These are phyloP conservation scores for Musa schizocarpa DNA, from an alignment of 176 grass and related monocot species.

Conservation along the genomic window DNA sequence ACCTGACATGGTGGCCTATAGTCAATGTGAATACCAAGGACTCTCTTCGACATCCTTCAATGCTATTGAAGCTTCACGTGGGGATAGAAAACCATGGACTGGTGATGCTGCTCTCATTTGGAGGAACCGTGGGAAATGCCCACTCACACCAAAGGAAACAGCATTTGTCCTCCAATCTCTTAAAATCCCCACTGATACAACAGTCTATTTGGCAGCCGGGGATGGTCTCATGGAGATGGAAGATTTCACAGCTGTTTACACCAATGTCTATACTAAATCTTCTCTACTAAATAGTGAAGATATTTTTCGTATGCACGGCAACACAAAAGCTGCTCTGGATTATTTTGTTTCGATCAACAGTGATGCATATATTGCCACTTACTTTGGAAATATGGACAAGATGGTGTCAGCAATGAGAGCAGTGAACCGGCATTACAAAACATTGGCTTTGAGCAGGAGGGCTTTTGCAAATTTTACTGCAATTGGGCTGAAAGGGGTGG, in stretches of 20 bases:
- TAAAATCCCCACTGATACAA: conserved; percentile 49
- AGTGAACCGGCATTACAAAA: conserved; percentile 57
- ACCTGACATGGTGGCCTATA: conserved; percentile 93
- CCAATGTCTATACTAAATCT: conserved; percentile 64
- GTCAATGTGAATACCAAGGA: conserved; percentile 50
- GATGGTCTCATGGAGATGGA: conserved; percentile 86
- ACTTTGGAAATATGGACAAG: conserved; percentile 99
- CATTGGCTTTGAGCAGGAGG: conserved; percentile 79
- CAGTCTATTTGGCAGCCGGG: conserved; percentile 84
- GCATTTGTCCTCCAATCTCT: conserved; percentile 75
- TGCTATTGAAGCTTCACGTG: conserved; percentile 63
- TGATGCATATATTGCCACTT: conserved; percentile 66
- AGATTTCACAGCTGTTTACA: conserved; percentile 60
- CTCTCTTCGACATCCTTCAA: conserved; percentile 56
- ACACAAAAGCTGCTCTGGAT: conserved; percentile 82
- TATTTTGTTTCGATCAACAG: conserved; percentile 91
- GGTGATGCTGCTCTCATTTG: conserved; percentile 55
- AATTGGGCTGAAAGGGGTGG: conserved; percentile 38
- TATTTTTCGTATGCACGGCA: conserved; percentile 88
- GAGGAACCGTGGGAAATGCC: conserved; percentile 89
- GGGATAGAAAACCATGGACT: conserved; percentile 55
- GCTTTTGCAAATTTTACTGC: conserved; percentile 50
- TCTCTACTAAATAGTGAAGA: conserved; percentile 55
- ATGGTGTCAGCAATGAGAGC: conserved; percentile 84
- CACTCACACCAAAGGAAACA: conserved; percentile 81